phyloP scores from a whole-genome alignment of 2,329 filamentous ascomycete species.

The Sclerotinia nivalis region DNA sequence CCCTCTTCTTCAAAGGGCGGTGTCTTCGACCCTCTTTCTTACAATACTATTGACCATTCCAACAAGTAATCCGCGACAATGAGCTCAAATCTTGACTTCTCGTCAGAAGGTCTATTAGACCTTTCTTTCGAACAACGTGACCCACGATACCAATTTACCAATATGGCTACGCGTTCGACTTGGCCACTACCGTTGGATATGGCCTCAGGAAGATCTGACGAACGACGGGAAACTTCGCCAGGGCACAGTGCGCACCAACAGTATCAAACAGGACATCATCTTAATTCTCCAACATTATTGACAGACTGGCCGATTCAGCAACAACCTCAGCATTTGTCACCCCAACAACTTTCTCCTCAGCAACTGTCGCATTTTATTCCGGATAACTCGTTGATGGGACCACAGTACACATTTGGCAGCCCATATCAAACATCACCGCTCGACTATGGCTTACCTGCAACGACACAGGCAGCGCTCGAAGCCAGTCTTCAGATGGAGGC shows the following conservation, averaged over 20 bases:
- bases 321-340: slow-evolving; percentile 40
- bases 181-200: slow-evolving; percentile 43
- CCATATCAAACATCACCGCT: slow-evolving; percentile 40
- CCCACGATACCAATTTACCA: slow-evolving; percentile 53
- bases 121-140: slow-evolving; percentile 61
- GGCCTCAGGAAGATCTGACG: slow-evolving; percentile 38
- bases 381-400: slow-evolving; percentile 41
- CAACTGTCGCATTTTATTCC: slow-evolving; percentile 41
- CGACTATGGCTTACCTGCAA: slow-evolving; percentile 44
- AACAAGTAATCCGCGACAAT: slow-evolving; percentile 45
- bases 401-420: slow-evolving; percentile 39
- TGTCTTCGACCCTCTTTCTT: slow-evolving; percentile 40
- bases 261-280: slow-evolving; percentile 46
- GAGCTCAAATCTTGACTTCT: slow-evolving; percentile 59
- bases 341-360: slow-evolving; percentile 37
- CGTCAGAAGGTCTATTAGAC: slow-evolving; percentile 62
- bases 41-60: slow-evolving; percentile 50
- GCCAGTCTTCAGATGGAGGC: slow-evolving; percentile 61
- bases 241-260: slow-evolving; percentile 48
- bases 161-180: slow-evolving; percentile 42
- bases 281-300: slow-evolving; percentile 51
- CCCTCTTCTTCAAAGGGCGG: slow-evolving; percentile 41
- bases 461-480: slow-evolving; percentile 62
- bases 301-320: slow-evolving; percentile 60
- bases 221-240: slow-evolving; percentile 39